phyloP scores from a whole-genome alignment of 495 filamentous ascomycete species.

The Penicillium daleae region DNA sequence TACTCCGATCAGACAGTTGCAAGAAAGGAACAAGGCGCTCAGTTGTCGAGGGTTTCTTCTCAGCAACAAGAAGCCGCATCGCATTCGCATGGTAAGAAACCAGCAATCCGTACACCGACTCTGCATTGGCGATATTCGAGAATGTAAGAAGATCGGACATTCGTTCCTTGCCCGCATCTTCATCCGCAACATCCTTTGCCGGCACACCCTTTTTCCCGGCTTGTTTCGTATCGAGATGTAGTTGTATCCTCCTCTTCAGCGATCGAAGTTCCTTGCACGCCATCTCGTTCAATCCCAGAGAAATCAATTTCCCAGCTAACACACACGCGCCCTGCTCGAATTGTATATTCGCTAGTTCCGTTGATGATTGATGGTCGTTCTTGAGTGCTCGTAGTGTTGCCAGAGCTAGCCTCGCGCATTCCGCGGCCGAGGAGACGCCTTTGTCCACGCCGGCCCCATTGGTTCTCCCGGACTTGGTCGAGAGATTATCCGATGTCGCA shows the following conservation, averaged over 20 bases:
- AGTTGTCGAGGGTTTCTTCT: conserved; percentile 50
- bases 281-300: conserved; percentile 70
- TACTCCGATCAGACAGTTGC: conserved; percentile 53
- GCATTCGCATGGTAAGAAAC: conserved; percentile 51
- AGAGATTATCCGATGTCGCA: conserved; percentile 42
- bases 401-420: conserved; percentile 79
- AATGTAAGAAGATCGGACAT: conserved; percentile 70
- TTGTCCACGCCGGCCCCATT: conserved; percentile 32
- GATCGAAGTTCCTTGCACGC: conserved; percentile 76
- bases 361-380: conserved; percentile 50
- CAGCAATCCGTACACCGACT: conserved; percentile 40
- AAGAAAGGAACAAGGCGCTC: conserved; percentile 53
- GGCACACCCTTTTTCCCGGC: conserved; percentile 28
- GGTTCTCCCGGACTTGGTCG: conserved; percentile 43
- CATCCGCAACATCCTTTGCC: conserved; percentile 26
- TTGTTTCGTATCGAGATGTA: conserved; percentile 34
- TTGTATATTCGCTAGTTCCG: conserved; percentile 65
- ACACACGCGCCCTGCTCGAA: conserved; percentile 83
- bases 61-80: conserved; percentile 51
- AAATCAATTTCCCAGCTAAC: conserved; percentile 71
- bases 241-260: conserved; percentile 66
- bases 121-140: conserved; percentile 39
- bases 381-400: conserved; percentile 67
- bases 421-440: conserved; percentile 54
- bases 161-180: conserved; percentile 46